Evolutionary conservation across 345 rosid species (phyloP).

Genomic region (Eutrema yunnanense): DNA sequence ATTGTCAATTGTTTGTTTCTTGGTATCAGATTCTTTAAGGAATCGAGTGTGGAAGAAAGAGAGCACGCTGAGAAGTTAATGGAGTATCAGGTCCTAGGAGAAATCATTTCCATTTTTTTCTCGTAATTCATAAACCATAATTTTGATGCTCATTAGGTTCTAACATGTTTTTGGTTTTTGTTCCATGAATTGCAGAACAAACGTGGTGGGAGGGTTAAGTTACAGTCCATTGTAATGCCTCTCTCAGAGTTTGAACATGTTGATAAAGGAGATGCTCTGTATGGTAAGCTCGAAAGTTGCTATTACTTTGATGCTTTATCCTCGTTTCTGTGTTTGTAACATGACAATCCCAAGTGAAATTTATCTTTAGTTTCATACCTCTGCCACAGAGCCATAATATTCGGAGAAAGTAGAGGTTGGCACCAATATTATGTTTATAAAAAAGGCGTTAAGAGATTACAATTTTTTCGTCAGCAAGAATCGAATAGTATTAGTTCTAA

Average conservation of each 20-base stretch:
- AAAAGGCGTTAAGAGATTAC: neutral
- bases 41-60: constrained; percentile 87
- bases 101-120: neutral
- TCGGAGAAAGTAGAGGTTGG: neutral
- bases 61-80: constrained; percentile 91
- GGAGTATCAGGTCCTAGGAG: constrained; percentile 70
- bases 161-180: neutral
- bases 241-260: constrained; percentile 74
- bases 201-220: constrained; percentile 84
- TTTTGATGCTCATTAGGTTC: neutral
- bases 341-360: neutral
- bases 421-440: neutral
- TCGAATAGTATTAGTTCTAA: neutral
- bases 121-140: neutral
- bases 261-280: constrained; percentile 90
- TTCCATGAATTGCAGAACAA: constrained; percentile 51
- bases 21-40: constrained; percentile 72
- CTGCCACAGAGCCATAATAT: neutral
- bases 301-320: neutral
- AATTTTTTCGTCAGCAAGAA: neutral
- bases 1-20: neutral
- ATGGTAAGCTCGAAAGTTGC: constrained; percentile 44
- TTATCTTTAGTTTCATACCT: neutral
- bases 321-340: neutral
- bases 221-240: constrained; percentile 65